Evolutionary conservation across 1,139 yeast species (phyloP).

Genomic region (Blastobotrys illinoisensis): DNA sequence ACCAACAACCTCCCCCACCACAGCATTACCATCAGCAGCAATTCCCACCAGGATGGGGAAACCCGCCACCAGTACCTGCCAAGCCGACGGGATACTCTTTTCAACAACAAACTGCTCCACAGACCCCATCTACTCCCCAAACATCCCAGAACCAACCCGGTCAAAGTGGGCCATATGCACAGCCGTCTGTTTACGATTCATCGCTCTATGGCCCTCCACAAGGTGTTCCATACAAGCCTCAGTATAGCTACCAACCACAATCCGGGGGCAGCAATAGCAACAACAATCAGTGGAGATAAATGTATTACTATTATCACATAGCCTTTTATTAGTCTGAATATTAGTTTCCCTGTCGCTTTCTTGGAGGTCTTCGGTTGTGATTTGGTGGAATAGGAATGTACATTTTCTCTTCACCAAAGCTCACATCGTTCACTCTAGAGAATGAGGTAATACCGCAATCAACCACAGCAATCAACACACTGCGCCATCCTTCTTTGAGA

Average conservation of each 20-base stretch:
- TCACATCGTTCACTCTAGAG: conserved; percentile 52
- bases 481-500: conserved; percentile 45
- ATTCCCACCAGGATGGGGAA: conserved; percentile 1
- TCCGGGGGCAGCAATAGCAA: neutral
- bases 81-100: conserved; percentile 8
- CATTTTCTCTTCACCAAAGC: conserved; percentile 43
- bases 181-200: conserved; percentile 30
- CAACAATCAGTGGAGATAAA: conserved; percentile 1
- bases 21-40: conserved; percentile 11
- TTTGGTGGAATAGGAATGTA: conserved; percentile 3
- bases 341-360: neutral
- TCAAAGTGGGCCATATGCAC: conserved; percentile 22
- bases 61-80: conserved; percentile 12
- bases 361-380: neutral
- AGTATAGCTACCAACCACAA: conserved; percentile 1
- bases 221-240: conserved; percentile 3
- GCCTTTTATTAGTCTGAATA: neutral
- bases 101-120: conserved; percentile 16
- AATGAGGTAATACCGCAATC: conserved; percentile 73
- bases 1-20: conserved; percentile 12
- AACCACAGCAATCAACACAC: conserved; percentile 57
- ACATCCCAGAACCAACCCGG: neutral
- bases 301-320: neutral
- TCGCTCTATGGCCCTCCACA: conserved; percentile 20
- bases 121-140: conserved; percentile 16